Conservation (phyloP, 1,139 yeast species). For the Nakaseomyces bracarensis region DNA sequence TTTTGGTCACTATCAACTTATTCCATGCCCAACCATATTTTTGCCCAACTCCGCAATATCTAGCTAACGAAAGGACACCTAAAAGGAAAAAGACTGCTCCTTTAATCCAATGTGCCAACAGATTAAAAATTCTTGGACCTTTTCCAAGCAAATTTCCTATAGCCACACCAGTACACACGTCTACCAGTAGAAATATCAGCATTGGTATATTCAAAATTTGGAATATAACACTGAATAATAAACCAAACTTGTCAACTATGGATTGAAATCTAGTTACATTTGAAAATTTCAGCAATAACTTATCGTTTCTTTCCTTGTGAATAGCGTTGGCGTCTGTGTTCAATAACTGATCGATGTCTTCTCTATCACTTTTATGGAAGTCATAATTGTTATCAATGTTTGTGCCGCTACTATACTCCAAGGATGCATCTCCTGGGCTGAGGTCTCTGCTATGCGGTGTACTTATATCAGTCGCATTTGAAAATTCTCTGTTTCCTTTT, state of each 20-base stretch:
- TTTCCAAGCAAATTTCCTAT: constrained; percentile 64
- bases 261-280: constrained; percentile 29
- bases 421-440: neutral
- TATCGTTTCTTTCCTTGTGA: constrained; percentile 25
- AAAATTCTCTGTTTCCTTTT: neutral
- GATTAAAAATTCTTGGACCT: constrained; percentile 59
- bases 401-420: neutral
- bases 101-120: constrained; percentile 90
- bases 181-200: constrained; percentile 50
- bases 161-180: constrained; percentile 68
- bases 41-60: constrained; percentile 77
- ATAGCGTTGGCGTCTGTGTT: constrained; percentile 7
- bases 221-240: constrained; percentile 37
- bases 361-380: neutral
- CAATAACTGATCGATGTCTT: neutral
- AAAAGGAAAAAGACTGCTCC: constrained; percentile 80
- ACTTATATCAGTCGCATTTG: neutral
- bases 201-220: constrained; percentile 56
- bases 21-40: constrained; percentile 92
- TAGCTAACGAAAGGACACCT: constrained; percentile 69
- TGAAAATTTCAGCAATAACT: constrained; percentile 31
- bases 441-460: neutral
- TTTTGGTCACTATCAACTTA: constrained; percentile 36
- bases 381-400: neutral
- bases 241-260: constrained; percentile 36